These are phyloP conservation scores for Dicorynia guianensis DNA, from an alignment of 306 rosid species.

Conservation along the genomic window DNA sequence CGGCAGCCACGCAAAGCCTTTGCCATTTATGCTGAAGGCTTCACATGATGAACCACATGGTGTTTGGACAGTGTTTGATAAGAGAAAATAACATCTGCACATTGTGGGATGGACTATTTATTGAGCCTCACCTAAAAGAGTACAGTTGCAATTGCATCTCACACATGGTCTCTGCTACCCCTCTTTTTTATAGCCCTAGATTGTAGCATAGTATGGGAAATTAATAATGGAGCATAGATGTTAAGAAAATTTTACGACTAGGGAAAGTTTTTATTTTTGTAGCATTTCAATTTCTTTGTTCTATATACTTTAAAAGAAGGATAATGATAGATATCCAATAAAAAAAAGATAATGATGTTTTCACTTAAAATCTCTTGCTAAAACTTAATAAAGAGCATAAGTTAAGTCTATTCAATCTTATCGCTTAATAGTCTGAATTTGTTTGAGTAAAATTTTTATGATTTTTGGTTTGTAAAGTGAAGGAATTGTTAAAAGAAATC, in stretches of 20 bases:
- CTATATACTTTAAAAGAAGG: slow-evolving; percentile 30
- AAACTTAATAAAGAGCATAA: too few relatives aligned
- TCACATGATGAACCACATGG: slow-evolving; percentile 66
- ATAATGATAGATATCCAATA: too few relatives aligned
- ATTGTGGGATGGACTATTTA: slow-evolving; percentile 52
- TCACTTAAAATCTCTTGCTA: too few relatives aligned
- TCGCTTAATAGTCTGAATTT: too few relatives aligned
- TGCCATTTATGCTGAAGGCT: slow-evolving; percentile 52
- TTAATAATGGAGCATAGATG: slow-evolving; percentile 51
- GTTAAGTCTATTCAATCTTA: too few relatives aligned
- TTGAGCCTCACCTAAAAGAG: slow-evolving; percentile 52
- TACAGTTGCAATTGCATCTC: slow-evolving; percentile 46
- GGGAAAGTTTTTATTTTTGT: slow-evolving; percentile 50
- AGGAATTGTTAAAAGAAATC: slow-evolving; percentile 26
- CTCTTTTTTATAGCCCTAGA: slow-evolving; percentile 44
- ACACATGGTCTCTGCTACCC: slow-evolving; percentile 55
- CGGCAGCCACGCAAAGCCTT: slow-evolving; percentile 52
- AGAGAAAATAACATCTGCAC: slow-evolving; percentile 41
- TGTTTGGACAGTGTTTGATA: slow-evolving; percentile 48
- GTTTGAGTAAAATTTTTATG: too few relatives aligned
- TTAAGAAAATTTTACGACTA: slow-evolving; percentile 48
- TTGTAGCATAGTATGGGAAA: slow-evolving; percentile 54
- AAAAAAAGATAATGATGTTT: too few relatives aligned
- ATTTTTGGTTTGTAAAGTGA: too few relatives aligned
- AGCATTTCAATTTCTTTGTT: slow-evolving; percentile 36